A percentile compares a stretch with the other conserved stretches of the same genome.
phyloP scores from a whole-genome alignment of 1,284 basidiomycete genomes.

The Agroathelia rolfsii region DNA sequence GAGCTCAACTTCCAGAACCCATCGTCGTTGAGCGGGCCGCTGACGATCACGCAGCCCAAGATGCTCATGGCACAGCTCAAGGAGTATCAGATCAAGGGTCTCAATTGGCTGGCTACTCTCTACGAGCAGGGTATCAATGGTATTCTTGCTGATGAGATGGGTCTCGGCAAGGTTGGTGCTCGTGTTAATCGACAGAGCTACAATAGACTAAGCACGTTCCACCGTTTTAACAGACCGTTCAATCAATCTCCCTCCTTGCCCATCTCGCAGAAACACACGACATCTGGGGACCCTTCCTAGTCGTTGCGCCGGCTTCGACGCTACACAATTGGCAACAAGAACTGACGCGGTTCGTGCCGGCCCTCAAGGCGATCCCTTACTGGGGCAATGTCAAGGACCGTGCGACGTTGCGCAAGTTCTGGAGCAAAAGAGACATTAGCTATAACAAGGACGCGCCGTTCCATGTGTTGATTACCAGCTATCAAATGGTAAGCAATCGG shows the following conservation, averaged over 20 bases:
- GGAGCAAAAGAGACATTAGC: constrained; percentile 96
- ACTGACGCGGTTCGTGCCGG: constrained; percentile 89
- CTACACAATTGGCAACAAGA: constrained; percentile 99
- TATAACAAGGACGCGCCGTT: constrained; percentile 95
- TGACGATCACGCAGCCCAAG: constrained; percentile 86
- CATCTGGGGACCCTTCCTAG: constrained; percentile 99
- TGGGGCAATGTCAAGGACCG: constrained; percentile 99
- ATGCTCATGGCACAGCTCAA: constrained; percentile 97
- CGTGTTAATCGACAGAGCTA: constrained; percentile 2
- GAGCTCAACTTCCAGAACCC: constrained; percentile 99
- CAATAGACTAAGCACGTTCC: constrained; percentile 7
- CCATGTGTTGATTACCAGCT: constrained; percentile 95
- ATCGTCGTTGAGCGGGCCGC: constrained; percentile 79
- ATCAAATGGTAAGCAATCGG: constrained; percentile 69
- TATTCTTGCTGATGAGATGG: constrained; percentile 98
- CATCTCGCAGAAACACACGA: constrained; percentile 97
- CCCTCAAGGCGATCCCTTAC: constrained; percentile 91
- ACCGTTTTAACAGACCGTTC: constrained; percentile 70
- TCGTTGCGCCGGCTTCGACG: constrained; percentile 96
- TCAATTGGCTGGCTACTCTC: constrained; percentile 96
- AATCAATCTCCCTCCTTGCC: constrained; percentile 94
- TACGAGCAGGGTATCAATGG: constrained; percentile 99
- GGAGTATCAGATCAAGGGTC: constrained; percentile 96
- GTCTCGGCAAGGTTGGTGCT: constrained; percentile 72
- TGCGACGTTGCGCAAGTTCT: constrained; percentile 90